These are phyloP conservation scores for Thermothielavioides terrestris DNA, from an alignment of 495 filamentous ascomycete genomes.

Conservation along the genomic window DNA sequence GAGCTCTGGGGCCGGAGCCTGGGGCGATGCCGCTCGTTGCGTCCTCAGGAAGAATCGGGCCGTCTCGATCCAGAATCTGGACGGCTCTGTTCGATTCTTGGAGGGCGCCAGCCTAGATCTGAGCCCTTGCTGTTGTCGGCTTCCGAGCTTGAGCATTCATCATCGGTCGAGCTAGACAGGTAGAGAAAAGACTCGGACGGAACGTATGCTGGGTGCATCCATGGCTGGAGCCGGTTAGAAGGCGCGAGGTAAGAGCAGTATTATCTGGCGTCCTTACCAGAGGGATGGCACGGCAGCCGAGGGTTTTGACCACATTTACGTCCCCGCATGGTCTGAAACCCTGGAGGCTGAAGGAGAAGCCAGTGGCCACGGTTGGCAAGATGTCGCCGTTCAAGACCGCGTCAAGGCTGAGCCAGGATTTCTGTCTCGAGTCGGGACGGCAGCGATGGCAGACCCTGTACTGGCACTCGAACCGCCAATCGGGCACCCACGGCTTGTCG, in stretches of 20 bases:
- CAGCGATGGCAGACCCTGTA: slow-evolving; percentile 47
- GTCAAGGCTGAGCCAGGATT: slow-evolving; percentile 43
- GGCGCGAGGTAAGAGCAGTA: background rate
- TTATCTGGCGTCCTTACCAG: slow-evolving; percentile 16
- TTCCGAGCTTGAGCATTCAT: too few species aligned
- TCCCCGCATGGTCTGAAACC: slow-evolving; percentile 25
- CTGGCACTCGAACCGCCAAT: slow-evolving; percentile 36
- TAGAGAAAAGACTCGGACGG: too few species aligned
- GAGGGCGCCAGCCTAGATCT: too few species aligned
- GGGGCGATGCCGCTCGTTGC: too few species aligned
- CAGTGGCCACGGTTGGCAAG: slow-evolving; percentile 30
- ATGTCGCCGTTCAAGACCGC: slow-evolving; percentile 39
- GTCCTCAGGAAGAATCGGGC: too few species aligned
- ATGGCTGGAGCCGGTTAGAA: background rate
- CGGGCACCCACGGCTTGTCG: slow-evolving; percentile 32
- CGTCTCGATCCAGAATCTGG: too few species aligned
- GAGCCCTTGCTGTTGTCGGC: too few species aligned
- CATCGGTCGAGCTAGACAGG: too few species aligned
- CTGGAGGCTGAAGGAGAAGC: slow-evolving; percentile 33
- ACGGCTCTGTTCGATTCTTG: too few species aligned
- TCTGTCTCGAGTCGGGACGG: slow-evolving; percentile 33
- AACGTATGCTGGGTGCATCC: background rate
- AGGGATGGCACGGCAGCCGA: slow-evolving; percentile 30
- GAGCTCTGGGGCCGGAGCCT: too few species aligned
- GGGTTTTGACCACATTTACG: slow-evolving; percentile 22